Evolutionary conservation across 768 basidiomycete species (phyloP).

Genomic region (Mycena amicta): DNA sequence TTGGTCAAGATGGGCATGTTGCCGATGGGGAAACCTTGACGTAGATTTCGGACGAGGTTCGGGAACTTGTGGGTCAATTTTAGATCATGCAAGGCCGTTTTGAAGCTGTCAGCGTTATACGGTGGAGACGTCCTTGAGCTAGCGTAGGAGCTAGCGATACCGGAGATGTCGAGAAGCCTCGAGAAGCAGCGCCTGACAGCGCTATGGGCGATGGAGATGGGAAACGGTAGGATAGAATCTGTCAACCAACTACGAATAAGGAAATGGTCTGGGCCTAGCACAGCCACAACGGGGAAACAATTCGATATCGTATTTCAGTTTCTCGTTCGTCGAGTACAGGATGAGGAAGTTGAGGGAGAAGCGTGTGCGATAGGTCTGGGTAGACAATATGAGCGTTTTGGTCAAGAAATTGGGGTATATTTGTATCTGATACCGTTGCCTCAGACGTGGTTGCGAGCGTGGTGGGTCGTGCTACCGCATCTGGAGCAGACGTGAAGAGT

Average conservation of each 20-base stretch:
- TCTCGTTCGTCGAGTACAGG: conserved; percentile 2
- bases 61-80: conserved; percentile 31
- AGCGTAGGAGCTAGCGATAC: too few species aligned
- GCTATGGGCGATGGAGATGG: too few species aligned
- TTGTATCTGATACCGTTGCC: not conserved
- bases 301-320: conserved; percentile 26
- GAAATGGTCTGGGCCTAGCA: too few species aligned
- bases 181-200: too few species aligned
- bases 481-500: conserved; percentile 33
- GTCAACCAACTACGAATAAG: too few species aligned
- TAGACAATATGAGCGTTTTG: not conserved
- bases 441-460: conserved; percentile 17
- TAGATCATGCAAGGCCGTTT: conserved; percentile 22
- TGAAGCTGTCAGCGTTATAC: conserved; percentile 33
- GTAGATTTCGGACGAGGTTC: conserved; percentile 24
- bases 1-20: conserved; percentile 26
- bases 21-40: conserved; percentile 36
- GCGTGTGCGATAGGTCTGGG: conserved; percentile 24
- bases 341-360: conserved; percentile 4
- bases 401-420: not conserved
- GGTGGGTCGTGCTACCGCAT: conserved; percentile 30
- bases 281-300: too few species aligned
- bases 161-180: too few species aligned
- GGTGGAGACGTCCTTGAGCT: too few species aligned
- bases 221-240: too few species aligned